Evolutionary conservation across 441 rosid species (phyloP), one percentile per base, ranked within the genome.

Genomic region (Adansonia grandidieri): DNA sequence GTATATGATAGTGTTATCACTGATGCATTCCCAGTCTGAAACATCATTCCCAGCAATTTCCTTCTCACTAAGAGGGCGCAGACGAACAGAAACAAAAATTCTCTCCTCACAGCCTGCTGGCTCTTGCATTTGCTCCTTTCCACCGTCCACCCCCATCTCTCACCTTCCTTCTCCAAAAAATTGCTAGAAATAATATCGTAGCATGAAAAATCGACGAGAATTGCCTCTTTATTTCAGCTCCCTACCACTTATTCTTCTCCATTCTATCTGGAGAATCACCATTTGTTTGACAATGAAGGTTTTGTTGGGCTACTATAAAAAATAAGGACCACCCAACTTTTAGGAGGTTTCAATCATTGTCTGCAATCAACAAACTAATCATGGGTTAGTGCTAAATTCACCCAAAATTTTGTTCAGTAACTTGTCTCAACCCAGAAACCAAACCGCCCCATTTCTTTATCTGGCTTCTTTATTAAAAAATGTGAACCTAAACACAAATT

Each of bases 21-120:
- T 84, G 85, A 92, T 85, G 82, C 93, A 92, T 84, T 90, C 96
- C 93, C 96, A 90, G 80, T 92, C 94, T 2, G 84, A 86, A 62
- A 84, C 89, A 48, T 89, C 97, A 53, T 87, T 75, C 78, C 83
- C 86, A 24, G 83, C 85, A 78, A 83, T 85, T 78, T 92, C 97
- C 85, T 84, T 92, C 77, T 82, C 86, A 84, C 73, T 92, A 81
- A 92, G 79, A 77, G 93, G 97, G 84, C 97, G 84, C 84, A 92
- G 77, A 69, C 92, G 90, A 79, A 92, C 91, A 14, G 91, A 90
- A 75, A 90, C 94, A 47, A 85, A 82, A 78, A 92, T 86, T 79
- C 82, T 92, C 86, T 92, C 97, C 66, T 74, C 84, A n/a, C 80
- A 20, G 66, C 82, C 82, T n/a, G 79, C 80, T 0, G 86, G 77